Evolutionary conservation across 192 early-diverging fungal species (phyloP), one percentile per base, ranked within the genome.

Genomic region (Coemansia sp.): DNA sequence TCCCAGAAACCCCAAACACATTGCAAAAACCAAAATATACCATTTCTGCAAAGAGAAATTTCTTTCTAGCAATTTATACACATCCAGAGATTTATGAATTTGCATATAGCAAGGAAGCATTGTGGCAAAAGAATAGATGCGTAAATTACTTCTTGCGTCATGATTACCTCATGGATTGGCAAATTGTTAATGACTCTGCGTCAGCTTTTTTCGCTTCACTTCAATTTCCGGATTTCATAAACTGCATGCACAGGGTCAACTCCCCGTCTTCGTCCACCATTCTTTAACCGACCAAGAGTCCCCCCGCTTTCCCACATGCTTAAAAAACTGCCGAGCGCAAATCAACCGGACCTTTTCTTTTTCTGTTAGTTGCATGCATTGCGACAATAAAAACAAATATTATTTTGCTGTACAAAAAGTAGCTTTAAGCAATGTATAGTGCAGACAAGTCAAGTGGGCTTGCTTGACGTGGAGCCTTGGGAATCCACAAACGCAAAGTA

Each of bases 401-500:
- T 35, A 35, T 35, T 35, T 35, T 10, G 41, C 1, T 35, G 19
- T 52, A 37, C 50, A 30, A 12, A 23, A 52, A 13, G 9, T 39
- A 13, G 11, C 38, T 52, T 52, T 18, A 23, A 39, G 26, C 36
- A 51, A 15, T 19, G n/a, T 15, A 19, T 39, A 21, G 30, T 52
- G 30, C 36, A 37, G 20, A 21, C 15, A 49, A 3, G 30, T 35
- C 55, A 35, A 12, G 61, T 36, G 26, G 45, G 40, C 41, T 19
- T 46, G 55, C 33, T 31, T 26, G 42, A 23, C 63, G 53, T 33
- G 10, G 43, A 57, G 28, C 50, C 38, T 21, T 58, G 61, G 16
- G 65, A 49, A 23, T 65, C 66, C 30, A 63, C 42, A 55, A 69
- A 69, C 26, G 72, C 45, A 48, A 76, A 61, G 46, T 62, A 76